Base-by-base conservation (phyloP, 192 early-diverging fungal species). In the Coemansia sp. region DNA sequence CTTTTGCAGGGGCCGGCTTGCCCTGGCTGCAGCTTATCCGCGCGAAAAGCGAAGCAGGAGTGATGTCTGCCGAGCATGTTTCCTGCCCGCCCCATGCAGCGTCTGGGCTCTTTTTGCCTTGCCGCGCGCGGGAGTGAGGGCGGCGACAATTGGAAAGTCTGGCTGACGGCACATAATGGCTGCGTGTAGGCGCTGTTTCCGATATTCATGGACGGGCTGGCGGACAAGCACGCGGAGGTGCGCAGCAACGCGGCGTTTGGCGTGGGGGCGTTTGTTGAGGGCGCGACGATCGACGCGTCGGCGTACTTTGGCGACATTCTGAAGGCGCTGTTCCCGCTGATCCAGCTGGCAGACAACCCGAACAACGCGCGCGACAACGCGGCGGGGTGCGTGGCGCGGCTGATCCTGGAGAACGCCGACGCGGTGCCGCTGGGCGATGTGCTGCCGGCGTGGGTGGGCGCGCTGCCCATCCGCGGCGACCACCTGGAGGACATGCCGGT, bases 191-290 rank as follows among this genome's bases (percentile, higher is more conserved):
- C 65, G 26, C 49, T 95, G 35, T 80, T 93, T 54, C 73, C 82
- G 15, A 51, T 94, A 8, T 84, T 90, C 51, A 61, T 89, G 55
- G 72, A 81, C 38, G 90, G 81, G 22, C 79, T 93, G 45, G 55
- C 55, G 8, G 93, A 94, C 71, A 78, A 86, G 55, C 84, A 90
- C 45, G 78, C 86, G 10, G 88, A 91, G 74, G 90, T 95, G 19
- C 75, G 82, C 34, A 93, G 91, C 65, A 95, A 95, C 61, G 89
- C 87, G 32, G 87, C 90, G 3, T 95, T 75, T 70, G 87, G 83
- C 12, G 74, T 89, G 43, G 93, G 93, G 26, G 80, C 85, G 41
- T 71, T 94, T 31, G 78, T 83, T 27, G 70, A 81, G 40, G 66
- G 90, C 49, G 83, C 83, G 8, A 83, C 82, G 30, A 63, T 82